Base-by-base conservation (phyloP, 306 rosid species). In the Prinsepia uniflora region DNA sequence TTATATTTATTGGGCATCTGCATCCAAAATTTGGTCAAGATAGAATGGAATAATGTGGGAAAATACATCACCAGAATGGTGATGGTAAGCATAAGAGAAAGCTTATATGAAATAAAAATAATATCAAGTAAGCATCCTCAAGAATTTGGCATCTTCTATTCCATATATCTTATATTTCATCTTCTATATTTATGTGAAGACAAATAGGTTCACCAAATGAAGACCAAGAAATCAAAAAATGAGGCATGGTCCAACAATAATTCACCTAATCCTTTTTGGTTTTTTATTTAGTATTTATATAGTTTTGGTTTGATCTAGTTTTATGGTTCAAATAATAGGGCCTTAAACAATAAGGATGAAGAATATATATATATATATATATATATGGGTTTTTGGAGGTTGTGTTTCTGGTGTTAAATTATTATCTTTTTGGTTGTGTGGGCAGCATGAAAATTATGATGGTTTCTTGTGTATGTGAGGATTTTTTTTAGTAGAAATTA, bases 391-490 rank as follows among this genome's bases (percentile, higher is more conserved):
- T 74, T 53, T 43, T 20, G 44, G 17, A 70, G 71, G 54, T 46
- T 53, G 45, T 5, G 45, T 4, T 8, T n/a, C 57, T 56, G 19
- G 47, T 55, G 42, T 68, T 71, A n/a, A 65, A 6, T 59, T 41
- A 30, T 40, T 44, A 22, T 22, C 11, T 73, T 65, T 60, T 57
- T 65, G 24, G 59, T 36, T 47, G 34, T 20, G 68, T 57, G 3
- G 36, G 36, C 36, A 19, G 63, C 75, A 67, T 84, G 69, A 47
- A 54, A 22, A 14, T 74, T 75, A 57, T 65, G 69, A 79, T 77
- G 76, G 83, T 75, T 79, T 80, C 72, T 70, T 85, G 87, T 83
- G 86, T 70, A 15, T 17, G 15, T 46, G 61, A 19, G 72, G 67
- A 62, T 2, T 13, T 56, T 56, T 30, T 44, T 70, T 56, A 11